Evolutionary conservation across 2,329 filamentous ascomycete genomes (phyloP), one percentile per base, ranked within the genome.

Genomic region (Diplocarpon mali): DNA sequence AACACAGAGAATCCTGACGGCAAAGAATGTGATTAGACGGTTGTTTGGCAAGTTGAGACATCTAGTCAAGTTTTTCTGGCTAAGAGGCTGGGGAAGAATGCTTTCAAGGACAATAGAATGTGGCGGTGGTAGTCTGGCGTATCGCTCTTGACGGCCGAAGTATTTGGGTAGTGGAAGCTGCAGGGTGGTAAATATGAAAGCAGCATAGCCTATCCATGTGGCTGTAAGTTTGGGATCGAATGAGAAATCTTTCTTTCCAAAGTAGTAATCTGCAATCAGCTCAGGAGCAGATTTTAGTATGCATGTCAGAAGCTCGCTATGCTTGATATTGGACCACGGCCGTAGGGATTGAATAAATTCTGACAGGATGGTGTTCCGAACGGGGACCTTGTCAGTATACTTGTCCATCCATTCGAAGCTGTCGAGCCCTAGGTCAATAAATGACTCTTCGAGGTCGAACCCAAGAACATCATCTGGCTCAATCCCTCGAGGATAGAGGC

Each of bases 151-250:
- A 54, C 80, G 76, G 11, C 87, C 87, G 58, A 90, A 86, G 48
- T 75, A 75, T 20, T 68, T 60, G 2, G 89, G 89, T 2, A 95
- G 69, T 1, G 81, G 78, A 30, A 93, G 68, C 46, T 82, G 75
- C 37, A 95, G 78, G 1, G 81, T 78, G 49, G 83, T 84, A 63
- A 93, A 94, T 5, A 98, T 67, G 50, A 96, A 86, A 0, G 88
- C 80, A 0, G 88, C 87, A 60, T 93, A 95, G 35, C 90, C 89
- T 54, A 96, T 85, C 92, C 92, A 98, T 0, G 88, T 92, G 36
- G 88, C 81, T 2, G 88, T 92, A 5, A 93, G 72, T 60, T 95
- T 96, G 0, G 92, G 89, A 35, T 96, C 89, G 51, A 94, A 87
- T 0, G 81, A 78, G 57, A 96, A 92, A 43, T 81, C 76, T 48